Evolutionary conservation across 345 rosid genomes (phyloP).

Genomic region (Populus simonii): DNA sequence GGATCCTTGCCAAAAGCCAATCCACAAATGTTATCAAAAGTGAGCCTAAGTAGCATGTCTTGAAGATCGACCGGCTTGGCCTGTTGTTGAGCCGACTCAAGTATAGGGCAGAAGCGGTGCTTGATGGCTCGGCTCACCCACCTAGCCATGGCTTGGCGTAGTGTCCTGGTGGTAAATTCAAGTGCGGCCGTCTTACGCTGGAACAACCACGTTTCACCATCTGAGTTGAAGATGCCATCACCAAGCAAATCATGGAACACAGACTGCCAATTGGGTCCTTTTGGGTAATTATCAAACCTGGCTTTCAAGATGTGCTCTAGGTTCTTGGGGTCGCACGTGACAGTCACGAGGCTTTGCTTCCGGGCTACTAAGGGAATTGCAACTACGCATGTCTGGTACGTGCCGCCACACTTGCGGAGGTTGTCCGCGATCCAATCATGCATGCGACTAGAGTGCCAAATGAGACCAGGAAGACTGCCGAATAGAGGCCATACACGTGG

Average conservation of each 20-base stretch:
- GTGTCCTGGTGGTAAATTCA: slow-evolving; percentile 49
- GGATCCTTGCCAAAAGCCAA: slow-evolving; percentile 47
- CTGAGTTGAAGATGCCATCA: slow-evolving; percentile 49
- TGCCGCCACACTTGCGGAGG: slow-evolving; percentile 38
- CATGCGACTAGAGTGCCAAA: slow-evolving; percentile 30
- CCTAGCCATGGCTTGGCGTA: slow-evolving; percentile 53
- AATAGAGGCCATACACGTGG: slow-evolving; percentile 52
- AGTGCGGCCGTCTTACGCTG: slow-evolving; percentile 51
- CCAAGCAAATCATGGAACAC: slow-evolving; percentile 46
- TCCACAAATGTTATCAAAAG: slow-evolving; percentile 52
- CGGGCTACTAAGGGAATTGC: slow-evolving; percentile 37
- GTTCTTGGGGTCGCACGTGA: slow-evolving; percentile 51
- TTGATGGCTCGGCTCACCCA: slow-evolving; percentile 49
- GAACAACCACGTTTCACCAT: slow-evolving; percentile 46
- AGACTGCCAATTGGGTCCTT: slow-evolving; percentile 51
- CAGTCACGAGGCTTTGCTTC: slow-evolving; percentile 48
- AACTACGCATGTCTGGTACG: slow-evolving; percentile 46
- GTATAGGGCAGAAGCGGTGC: slow-evolving; percentile 38
- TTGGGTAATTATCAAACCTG: slow-evolving; percentile 47
- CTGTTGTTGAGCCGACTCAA: slow-evolving; percentile 34
- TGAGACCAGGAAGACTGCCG: slow-evolving; percentile 41
- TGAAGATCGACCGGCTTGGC: slow-evolving; percentile 38
- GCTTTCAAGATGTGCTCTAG: slow-evolving; percentile 42
- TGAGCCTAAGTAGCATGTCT: slow-evolving; percentile 45
- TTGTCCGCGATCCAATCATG: slow-evolving; percentile 52